Evolutionary conservation across 139 green algal genomes (phyloP), one percentile per base, ranked within the genome.

Genomic region (Chlorella sp.): DNA sequence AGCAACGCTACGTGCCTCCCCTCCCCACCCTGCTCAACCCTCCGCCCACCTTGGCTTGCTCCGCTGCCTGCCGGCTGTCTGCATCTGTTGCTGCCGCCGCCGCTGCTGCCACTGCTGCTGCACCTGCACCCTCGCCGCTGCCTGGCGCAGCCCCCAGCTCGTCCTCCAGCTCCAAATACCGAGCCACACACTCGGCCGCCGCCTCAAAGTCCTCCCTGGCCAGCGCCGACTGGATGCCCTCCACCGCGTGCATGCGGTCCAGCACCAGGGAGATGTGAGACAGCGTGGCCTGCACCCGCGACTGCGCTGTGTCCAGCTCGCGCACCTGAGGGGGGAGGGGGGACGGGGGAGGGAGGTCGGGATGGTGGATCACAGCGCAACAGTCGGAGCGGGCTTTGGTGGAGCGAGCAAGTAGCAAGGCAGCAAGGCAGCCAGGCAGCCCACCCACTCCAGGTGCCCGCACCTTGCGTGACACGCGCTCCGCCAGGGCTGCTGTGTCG

Each of bases 401-500:
- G n/a, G n/a, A n/a, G n/a, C n/a, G n/a, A n/a, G n/a, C n/a, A n/a
- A n/a, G n/a, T n/a, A n/a, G n/a, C n/a, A n/a, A n/a, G n/a, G n/a
- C n/a, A n/a, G n/a, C n/a, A n/a, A n/a, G n/a, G n/a, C n/a, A n/a
- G n/a, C n/a, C n/a, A n/a, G n/a, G n/a, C n/a, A n/a, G n/a, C n/a
- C n/a, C n/a, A n/a, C n/a, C n/a, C n/a, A n/a, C n/a, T n/a, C n/a
- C n/a, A n/a, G n/a, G n/a, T n/a, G n/a, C 16, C 24, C 89, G 72
- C 40, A 98, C 93, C 84, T 96, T 98, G 69, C 88, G 87, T 86
- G 92, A 96, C 48, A 99, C 97, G 48, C 92, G 90, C 69, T 97
- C 92, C 14, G 96, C 95, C 1, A 97, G 88, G 22, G 88, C 76
- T 13, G 95, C 91, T 2, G 96, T 97, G 74, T 76, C 67, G 22